Base-by-base conservation (phyloP, 345 rosid species). In the Dipteronia dyeriana region DNA sequence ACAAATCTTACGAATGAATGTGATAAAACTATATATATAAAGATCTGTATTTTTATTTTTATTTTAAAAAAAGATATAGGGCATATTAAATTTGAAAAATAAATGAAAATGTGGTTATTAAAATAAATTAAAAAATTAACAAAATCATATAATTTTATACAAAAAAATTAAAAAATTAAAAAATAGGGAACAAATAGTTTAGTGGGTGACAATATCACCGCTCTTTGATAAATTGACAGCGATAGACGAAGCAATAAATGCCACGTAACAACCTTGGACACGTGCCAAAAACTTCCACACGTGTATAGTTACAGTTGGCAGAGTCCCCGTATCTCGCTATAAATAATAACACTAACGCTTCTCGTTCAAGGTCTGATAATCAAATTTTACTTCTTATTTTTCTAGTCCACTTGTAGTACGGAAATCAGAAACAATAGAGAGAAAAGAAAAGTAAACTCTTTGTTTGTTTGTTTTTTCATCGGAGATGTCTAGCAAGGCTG, bases 401-500 rank as follows among this genome's bases (percentile, higher is more conserved):
- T 43, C 23, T 12, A 53, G 57, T 43, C 70, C 11, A 45, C 47
- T 57, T 64, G 29, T 54, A 57, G 75, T 3, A 7, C 39, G 70
- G 70, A 4, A 53, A 16, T 53, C 57, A 14, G n/a, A 53, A 16
- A 49, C 17, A 13, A 1, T 2, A 12, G 54, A 0, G 14, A 49
- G 54, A 49, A 14, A 3, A 49, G 16, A 14, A 49, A 49, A 49
- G 54, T 49, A 14, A 49, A 49, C 17, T 3, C 54, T 13, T 34
- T 0, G 38, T 29, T 1, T 29, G 31, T 29, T 14, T 14, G 6
- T 53, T 53, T 53, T 17, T 0, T 71, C 11, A 20, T 54, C 49
- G 19, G 63, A 17, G 12, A 72, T 71, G 76, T 73, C 68, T 22
- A 51, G 64, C 39, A 63, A 75, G 69, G 73, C 29, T 59, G 75